These are phyloP conservation scores for Phytophthora citrophthora DNA, from an alignment of 352 stramenopile species.

Conservation along the genomic window DNA sequence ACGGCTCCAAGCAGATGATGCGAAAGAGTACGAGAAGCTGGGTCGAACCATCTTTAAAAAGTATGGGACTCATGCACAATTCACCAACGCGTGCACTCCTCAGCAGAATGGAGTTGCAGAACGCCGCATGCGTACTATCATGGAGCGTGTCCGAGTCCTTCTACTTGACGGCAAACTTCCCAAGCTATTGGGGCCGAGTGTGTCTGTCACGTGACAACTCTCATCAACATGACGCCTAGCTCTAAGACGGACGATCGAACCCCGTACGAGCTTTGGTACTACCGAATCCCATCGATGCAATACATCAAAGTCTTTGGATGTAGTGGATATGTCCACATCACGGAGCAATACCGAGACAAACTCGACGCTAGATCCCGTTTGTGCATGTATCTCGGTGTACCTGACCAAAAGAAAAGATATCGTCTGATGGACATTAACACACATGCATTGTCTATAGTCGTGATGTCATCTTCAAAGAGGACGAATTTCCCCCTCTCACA, in stretches of 20 bases:
- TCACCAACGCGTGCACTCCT: constrained; percentile 16
- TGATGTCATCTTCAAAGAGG: constrained; percentile 8
- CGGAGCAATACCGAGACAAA: too few species aligned
- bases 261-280: too few species aligned
- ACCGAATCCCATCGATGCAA: too few species aligned
- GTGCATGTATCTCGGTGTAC: constrained; percentile 7
- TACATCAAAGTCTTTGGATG: too few species aligned
- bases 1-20: constrained; percentile 8
- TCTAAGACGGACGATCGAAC: too few species aligned
- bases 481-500: neutral
- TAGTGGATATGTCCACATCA: too few species aligned
- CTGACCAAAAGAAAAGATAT: constrained; percentile 2
- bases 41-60: constrained; percentile 12
- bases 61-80: constrained; percentile 9
- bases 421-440: constrained; percentile 9
- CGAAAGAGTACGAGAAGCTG: constrained; percentile 17
- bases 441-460: constrained; percentile 12
- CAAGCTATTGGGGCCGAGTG: too few species aligned
- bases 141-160: constrained; percentile 8
- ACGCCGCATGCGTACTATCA: constrained; percentile 18
- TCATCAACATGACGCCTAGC: too few species aligned
- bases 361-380: too few species aligned
- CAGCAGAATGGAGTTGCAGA: constrained; percentile 25
- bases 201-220: too few species aligned
- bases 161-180: neutral